Base-by-base conservation (phyloP, 192 early-diverging fungal genomes). In the Linnemannia schmuckeri region DNA sequence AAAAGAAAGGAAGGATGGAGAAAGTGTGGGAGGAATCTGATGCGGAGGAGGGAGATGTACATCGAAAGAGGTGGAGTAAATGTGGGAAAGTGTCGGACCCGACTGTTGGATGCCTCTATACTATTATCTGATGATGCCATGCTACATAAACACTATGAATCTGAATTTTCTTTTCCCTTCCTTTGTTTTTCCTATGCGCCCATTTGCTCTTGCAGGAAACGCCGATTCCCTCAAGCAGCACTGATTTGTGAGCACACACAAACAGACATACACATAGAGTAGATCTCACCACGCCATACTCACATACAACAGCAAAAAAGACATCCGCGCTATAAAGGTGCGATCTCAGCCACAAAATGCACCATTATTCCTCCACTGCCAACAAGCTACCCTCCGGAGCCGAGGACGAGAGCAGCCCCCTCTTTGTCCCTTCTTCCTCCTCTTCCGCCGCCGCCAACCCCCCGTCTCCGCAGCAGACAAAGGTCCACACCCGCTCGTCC, bases 261-360 rank as follows among this genome's bases (percentile, higher is more conserved):
- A n/a, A n/a, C 35, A 37, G 4, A 27, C 0, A 27, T 4, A 20
- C 24, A 15, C 12, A 15, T 12, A 72, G 71, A 44, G 72, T 41
- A 47, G n/a, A 46, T n/a, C n/a, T n/a, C n/a, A 1, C 52, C 38
- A 17, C 9, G 12, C 72, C 72, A 18, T 42, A 47, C 46, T 22
- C 49, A 49, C 13, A 49, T 4, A 49, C 44, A 15, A 49, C 46
- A 52, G 17, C 40, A 47, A 42, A 20, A 74, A 74, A 4, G 27
- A 47, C 30, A 15, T 40, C 54, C 17, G 17, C 61, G 37, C 30
- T 27, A 47, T 37, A 33, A 52, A 52, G 63, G 76, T 49, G 68
- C 27, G 42, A 78, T 78, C 12, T 44, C 72, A 80, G 78, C 78
- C 78, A 80, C 78, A 80, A 15, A 61, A 80, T 80, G 55, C 57